Base-by-base conservation (phyloP, 176 grass and related monocot genomes). In the Carex myosuroides region DNA sequence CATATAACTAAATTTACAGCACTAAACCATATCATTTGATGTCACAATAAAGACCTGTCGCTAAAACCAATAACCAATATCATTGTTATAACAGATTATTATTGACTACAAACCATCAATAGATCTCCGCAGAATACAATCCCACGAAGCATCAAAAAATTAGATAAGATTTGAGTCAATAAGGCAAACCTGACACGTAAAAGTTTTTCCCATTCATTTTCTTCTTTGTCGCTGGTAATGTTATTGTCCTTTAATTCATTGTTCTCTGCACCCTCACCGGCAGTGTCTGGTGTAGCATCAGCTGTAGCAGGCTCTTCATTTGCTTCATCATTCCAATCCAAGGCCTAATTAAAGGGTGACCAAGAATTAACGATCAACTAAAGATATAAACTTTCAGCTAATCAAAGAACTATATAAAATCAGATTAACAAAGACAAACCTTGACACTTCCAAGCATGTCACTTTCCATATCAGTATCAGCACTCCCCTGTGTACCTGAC, bases 181-280 rank as follows among this genome's bases (percentile, higher is more conserved):
- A 46, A 70, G 33, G 78, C 50, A 71, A 79, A 95, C 96, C 96
- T 99, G 88, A 93, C 83, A 87, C 96, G 96, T 88, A 99, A 89
- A 86, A 99, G 91, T 84, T 88, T 95, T 70, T 99, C 96, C 96
- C 96, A 99, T 88, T 99, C 96, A 73, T 87, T 99, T 92, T 95
- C 96, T 89, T 99, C 93, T 41, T 60, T 81, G 20, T 18, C 86
- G 88, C 66, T 86, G 64, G 75, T 57, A 64, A 87, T 64, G 62
- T 79, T 87, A 37, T 91, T 90, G 52, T 94, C 91, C 73, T 94
- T 95, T 71, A 61, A 59, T 89, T 95, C 91, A 89, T 89, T 85
- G 85, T 85, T 66, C 30, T 85, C 89, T 55, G 80, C 84, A 6
- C 84, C 90, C 79, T 93, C 93, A 86, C 86, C 77, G 83, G 85